These are phyloP conservation scores for Cladosporium phlei DNA, from an alignment of 2,329 filamentous ascomycete species.

Conservation along the genomic window DNA sequence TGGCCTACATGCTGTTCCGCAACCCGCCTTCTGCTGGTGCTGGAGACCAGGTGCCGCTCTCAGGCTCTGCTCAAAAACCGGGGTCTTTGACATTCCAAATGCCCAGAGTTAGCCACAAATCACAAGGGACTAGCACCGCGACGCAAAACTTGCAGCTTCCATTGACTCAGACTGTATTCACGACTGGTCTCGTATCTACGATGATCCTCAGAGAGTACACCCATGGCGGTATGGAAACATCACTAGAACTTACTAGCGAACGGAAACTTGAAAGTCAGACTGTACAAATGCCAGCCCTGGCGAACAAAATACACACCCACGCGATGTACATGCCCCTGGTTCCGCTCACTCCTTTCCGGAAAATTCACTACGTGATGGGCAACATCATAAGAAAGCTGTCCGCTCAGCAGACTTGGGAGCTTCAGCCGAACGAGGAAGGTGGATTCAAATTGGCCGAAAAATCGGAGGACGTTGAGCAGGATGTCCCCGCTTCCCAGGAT, in stretches of 20 bases:
- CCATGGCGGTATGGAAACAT: conserved; percentile 12
- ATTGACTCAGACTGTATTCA: conserved; percentile 73
- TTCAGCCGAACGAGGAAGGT: neutral
- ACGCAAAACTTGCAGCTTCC: conserved; percentile 47
- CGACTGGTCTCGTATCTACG: conserved; percentile 61
- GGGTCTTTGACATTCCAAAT: conserved; percentile 25
- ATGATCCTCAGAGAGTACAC: conserved; percentile 35
- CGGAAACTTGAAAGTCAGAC: conserved; percentile 20
- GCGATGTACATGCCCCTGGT: conserved; percentile 27
- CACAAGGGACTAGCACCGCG: neutral
- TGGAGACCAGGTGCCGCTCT: conserved; percentile 13
- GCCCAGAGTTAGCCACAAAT: neutral
- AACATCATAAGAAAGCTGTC: conserved; percentile 70
- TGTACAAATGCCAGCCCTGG: conserved; percentile 17
- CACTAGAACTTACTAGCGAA: conserved; percentile 17
- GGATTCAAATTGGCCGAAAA: neutral
- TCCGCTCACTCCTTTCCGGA: conserved; percentile 59
- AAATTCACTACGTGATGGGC: conserved; percentile 63
- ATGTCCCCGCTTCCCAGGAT: conserved; percentile 62
- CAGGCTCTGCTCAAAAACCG: conserved; percentile 24
- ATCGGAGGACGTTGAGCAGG: conserved; percentile 15
- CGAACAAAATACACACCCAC: neutral
- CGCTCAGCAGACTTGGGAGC: conserved; percentile 13
- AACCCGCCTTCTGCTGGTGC: neutral
- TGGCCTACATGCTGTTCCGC: conserved; percentile 23